Base-by-base conservation (phyloP, 805 yeast genomes). In the Yarrowia sp. region DNA sequence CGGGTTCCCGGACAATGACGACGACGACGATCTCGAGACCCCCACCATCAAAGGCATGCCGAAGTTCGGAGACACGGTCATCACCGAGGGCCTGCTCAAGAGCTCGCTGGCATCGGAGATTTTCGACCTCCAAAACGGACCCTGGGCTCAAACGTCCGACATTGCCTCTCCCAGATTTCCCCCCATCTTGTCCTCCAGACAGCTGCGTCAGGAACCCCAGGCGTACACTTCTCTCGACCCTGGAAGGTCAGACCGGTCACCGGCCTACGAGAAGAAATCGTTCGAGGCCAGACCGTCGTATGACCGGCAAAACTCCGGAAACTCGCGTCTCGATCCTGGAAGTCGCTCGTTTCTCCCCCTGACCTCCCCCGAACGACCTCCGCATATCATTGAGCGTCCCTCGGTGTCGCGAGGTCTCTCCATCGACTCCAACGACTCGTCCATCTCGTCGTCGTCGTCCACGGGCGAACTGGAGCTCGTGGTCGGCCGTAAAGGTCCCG, bases 391-490 rank as follows among this genome's bases (percentile, higher is more conserved):
- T 42, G 64, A 58, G 33, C 50, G 66, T 1, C 66, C 66, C 4
- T 17, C 66, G 3, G 66, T 61, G 12, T 46, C 53, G 0, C 55
- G 66, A 9, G 66, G 66, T 2, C 46, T 61, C 13, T 61, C 66
- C 36, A 61, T 61, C 12, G 66, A 61, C 55, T 61, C 66, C 38
- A 61, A 44, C 46, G 66, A 61, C 55, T 61, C 66, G 36, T 61
- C 66, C 19, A 39, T 61, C 44, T 61, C 66, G 3, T 61, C 66
- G 9, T 61, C 66, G 3, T 61, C 66, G 15, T 61, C 66, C 10
- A 61, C 55, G 2, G 66, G 66, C n/a, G 66, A 61, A 12, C 38
- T 61, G 36, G 66, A 61, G 13, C 55, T 61, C 2, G 66, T 61
- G 9, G 55, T 61, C 1, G 66, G 66, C 4, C 42, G 66, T 0